A percentile compares a stretch with the other conserved stretches of the same genome.
Evolutionary conservation across 2,329 filamentous ascomycete genomes (phyloP).

Genomic region (Juglanconis juglandina): DNA sequence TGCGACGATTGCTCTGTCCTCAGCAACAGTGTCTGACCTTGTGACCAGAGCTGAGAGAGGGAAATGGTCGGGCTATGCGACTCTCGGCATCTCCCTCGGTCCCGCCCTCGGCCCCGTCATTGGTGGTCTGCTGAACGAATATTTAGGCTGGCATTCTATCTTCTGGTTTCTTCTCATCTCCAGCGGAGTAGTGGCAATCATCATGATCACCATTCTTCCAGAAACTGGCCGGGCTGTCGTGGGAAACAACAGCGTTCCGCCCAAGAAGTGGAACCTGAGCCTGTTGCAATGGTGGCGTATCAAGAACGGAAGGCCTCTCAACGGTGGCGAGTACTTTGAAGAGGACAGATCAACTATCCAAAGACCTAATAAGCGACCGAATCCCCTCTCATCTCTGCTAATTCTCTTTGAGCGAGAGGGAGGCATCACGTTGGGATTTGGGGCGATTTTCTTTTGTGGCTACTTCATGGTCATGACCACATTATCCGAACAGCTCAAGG

Average conservation of each 20-base stretch:
- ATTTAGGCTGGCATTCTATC: conserved; percentile 56
- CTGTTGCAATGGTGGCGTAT: conserved; percentile 8
- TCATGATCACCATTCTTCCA: conserved; percentile 49
- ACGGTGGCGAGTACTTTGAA: not conserved
- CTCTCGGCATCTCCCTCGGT: conserved; percentile 43
- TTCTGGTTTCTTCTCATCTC: conserved; percentile 61
- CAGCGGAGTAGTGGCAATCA: conserved; percentile 35
- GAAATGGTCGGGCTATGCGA: conserved; percentile 51
- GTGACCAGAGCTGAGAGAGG: conserved; percentile 60
- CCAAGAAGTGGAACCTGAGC: conserved; percentile 21
- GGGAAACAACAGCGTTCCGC: conserved; percentile 47
- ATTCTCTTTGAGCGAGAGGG: conserved; percentile 25
- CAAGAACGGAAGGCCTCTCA: not conserved
- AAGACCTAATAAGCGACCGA: conserved; percentile 19
- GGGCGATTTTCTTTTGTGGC: conserved; percentile 23
- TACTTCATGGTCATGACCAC: conserved; percentile 26
- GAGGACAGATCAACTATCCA: conserved; percentile 2
- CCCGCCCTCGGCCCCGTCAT: conserved; percentile 53
- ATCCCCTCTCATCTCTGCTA: conserved; percentile 24
- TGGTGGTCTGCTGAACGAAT: conserved; percentile 55
- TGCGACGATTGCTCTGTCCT: conserved; percentile 24
- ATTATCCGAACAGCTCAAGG: conserved; percentile 20
- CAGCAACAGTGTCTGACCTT: conserved; percentile 52
- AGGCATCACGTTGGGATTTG: conserved; percentile 24
- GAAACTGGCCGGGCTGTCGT: conserved; percentile 50